These are phyloP conservation scores for Blepharisma stoltei DNA, from an alignment of 73 alveolate species.

Conservation along the genomic window DNA sequence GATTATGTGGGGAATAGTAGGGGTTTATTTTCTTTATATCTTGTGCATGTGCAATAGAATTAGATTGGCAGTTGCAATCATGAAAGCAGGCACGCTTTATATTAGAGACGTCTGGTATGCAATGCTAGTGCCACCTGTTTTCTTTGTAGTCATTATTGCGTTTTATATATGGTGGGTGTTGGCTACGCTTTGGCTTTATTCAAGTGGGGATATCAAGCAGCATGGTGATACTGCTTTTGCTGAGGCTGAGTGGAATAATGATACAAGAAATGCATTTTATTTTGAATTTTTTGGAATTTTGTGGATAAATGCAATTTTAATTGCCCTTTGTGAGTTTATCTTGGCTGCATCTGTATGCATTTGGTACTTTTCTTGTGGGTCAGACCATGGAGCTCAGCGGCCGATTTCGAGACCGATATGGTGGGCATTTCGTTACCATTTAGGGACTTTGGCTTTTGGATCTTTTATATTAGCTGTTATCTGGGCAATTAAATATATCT, in stretches of 20 bases:
- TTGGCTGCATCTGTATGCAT: conserved; percentile 86
- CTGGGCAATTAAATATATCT: conserved; percentile 64
- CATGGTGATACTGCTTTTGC: conserved; percentile 64
- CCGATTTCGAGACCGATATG: conserved; percentile 67
- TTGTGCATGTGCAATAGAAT: conserved; percentile 86
- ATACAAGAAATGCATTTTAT: conserved; percentile 79
- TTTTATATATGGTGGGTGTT: conserved; percentile 84
- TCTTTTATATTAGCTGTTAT: conserved; percentile 89
- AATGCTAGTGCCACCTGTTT: conserved; percentile 86
- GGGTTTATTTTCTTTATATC: conserved; percentile 56
- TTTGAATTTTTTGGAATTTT: conserved; percentile 86
- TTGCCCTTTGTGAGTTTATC: conserved; percentile 87
- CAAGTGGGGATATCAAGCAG: conserved; percentile 85
- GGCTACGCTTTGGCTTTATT: conserved; percentile 72
- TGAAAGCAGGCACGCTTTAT: conserved; percentile 89
- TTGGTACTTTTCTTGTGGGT: conserved; percentile 92
- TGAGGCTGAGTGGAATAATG: conserved; percentile 85
- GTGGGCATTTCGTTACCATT: conserved; percentile 89
- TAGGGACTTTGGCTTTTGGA: conserved; percentile 96
- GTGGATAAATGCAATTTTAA: conserved; percentile 85
- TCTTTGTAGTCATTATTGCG: conserved; percentile 59
- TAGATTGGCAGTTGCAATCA: conserved; percentile 86
- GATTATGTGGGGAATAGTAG: conserved; percentile 50
- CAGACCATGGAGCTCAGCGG: conserved; percentile 70
- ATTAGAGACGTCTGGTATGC: conserved; percentile 64